A percentile compares a stretch with the other conserved stretches of the same genome.
These are phyloP conservation scores for Mucor sp. DNA, from an alignment of 371 early-diverging fungal genomes.

Conservation along the genomic window DNA sequence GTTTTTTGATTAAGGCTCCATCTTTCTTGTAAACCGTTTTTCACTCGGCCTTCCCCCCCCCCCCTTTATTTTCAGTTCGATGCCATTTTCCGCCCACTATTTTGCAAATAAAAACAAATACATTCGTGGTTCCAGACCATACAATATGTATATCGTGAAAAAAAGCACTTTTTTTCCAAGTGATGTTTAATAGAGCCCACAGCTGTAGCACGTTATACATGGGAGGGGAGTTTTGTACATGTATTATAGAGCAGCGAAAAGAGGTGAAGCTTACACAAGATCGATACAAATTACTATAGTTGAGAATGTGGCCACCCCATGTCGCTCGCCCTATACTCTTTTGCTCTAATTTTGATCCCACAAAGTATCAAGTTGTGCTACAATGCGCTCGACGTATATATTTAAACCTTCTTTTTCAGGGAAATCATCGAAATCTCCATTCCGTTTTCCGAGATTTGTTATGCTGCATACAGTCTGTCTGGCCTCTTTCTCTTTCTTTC, in stretches of 20 bases:
- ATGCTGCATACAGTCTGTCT: neutral
- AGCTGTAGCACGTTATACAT: neutral
- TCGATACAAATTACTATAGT: neutral
- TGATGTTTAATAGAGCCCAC: neutral
- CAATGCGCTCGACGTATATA: conserved; percentile 4
- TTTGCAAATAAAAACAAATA: conserved; percentile 2
- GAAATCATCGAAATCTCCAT: neutral
- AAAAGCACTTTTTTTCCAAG: neutral
- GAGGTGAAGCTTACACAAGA: neutral
- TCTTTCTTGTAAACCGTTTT: no score
- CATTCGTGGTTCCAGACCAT: neutral
- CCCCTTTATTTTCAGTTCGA: neutral
- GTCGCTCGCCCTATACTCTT: neutral
- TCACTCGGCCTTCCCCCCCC: no score
- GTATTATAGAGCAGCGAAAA: neutral
- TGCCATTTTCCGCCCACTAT: neutral
- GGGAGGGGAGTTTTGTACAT: neutral
- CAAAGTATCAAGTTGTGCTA: conserved; percentile 1
- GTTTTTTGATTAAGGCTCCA: no score
- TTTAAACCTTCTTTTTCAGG: conserved; percentile 4
- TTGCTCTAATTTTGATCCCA: neutral
- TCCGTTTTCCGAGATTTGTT: conserved; percentile 14
- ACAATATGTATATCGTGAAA: no score
- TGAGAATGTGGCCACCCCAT: neutral
- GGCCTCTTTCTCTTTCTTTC: neutral